Percentiles rank a stretch among this genome's conserved stretches.
Conservation (phyloP, 2,329 filamentous ascomycete genomes). For the Xylaria polymorpha region DNA sequence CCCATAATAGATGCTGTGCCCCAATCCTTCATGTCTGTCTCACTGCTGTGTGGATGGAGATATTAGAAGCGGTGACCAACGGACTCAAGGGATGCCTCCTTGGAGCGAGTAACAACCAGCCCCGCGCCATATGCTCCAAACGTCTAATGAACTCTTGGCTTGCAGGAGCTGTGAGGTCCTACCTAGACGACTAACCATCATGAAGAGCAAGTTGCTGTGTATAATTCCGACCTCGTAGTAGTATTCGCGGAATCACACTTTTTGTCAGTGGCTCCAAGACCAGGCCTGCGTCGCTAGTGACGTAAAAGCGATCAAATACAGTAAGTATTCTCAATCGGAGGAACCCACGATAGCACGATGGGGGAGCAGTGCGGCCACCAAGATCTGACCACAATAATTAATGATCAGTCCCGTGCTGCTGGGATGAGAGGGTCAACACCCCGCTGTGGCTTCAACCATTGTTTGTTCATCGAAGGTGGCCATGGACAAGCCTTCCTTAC, state of each 20-base stretch:
- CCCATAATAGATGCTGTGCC: slow-evolving; percentile 25
- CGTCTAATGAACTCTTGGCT: slow-evolving; percentile 1
- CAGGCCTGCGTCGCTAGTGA: not conserved
- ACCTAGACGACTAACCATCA: not conserved
- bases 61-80: slow-evolving; percentile 15
- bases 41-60: slow-evolving; percentile 16
- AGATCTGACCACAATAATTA: not conserved
- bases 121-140: not conserved
- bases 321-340: not conserved
- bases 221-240: not conserved
- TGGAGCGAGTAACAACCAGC: slow-evolving; percentile 10
- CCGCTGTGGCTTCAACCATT: slow-evolving; percentile 21
- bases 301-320: not conserved
- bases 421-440: slow-evolving; percentile 17
- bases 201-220: not conserved
- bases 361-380: not conserved
- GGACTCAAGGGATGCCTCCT: slow-evolving; percentile 14
- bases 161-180: not conserved
- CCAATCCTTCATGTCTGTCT: slow-evolving; percentile 30
- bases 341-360: not conserved
- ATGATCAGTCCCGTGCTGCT: slow-evolving; percentile 16
- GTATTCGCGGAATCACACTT: not conserved
- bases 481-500: not conserved
- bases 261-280: not conserved
- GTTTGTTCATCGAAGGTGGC: not conserved